Conservation (phyloP, 2,329 filamentous ascomycete genomes). For the Pseudodiploospora longispora region DNA sequence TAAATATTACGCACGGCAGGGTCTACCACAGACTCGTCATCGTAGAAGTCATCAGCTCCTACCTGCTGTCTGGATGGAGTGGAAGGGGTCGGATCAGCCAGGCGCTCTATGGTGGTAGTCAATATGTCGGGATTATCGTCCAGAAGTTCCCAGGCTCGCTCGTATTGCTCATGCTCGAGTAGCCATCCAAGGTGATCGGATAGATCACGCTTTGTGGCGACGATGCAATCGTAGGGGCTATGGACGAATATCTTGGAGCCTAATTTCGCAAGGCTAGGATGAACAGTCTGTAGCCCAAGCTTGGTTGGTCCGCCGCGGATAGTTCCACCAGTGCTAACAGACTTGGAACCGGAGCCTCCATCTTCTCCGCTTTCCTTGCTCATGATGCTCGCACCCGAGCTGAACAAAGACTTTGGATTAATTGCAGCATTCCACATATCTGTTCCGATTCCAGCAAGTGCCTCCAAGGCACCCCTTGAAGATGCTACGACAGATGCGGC, state of each 20-base stretch:
- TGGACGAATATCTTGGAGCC: slow-evolving; percentile 80
- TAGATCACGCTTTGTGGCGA: slow-evolving; percentile 80
- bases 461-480: slow-evolving; percentile 67
- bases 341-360: slow-evolving; percentile 37
- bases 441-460: slow-evolving; percentile 60
- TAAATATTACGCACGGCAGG: slow-evolving; percentile 50
- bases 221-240: slow-evolving; percentile 92
- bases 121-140: slow-evolving; percentile 78
- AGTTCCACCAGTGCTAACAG: slow-evolving; percentile 25
- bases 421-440: slow-evolving; percentile 89
- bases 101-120: slow-evolving; percentile 31
- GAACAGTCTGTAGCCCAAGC: slow-evolving; percentile 28
- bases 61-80: slow-evolving; percentile 33
- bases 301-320: slow-evolving; percentile 19
- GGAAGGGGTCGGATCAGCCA: slow-evolving; percentile 30
- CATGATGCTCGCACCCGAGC: slow-evolving; percentile 70
- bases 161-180: slow-evolving; percentile 69
- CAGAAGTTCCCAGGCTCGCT: slow-evolving; percentile 81
- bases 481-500: slow-evolving; percentile 56
- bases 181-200: slow-evolving; percentile 83
- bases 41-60: slow-evolving; percentile 59
- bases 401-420: slow-evolving; percentile 81
- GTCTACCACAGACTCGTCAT: slow-evolving; percentile 53
- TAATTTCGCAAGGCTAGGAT: slow-evolving; percentile 47
- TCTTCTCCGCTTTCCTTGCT: slow-evolving; percentile 55